Conservation (phyloP, 805 yeast species). For the Candida succiphila region DNA sequence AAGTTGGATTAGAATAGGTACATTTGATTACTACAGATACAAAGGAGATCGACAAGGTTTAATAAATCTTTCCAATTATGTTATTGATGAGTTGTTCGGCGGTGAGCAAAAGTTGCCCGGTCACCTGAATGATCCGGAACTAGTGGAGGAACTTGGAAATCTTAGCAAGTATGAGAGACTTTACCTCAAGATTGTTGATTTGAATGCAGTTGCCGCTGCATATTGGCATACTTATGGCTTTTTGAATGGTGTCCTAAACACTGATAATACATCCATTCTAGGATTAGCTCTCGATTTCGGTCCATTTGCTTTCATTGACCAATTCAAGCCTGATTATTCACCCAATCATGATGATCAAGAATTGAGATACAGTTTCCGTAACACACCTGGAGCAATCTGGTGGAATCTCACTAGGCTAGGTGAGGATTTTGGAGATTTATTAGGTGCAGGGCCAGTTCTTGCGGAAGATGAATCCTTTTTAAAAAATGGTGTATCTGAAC, state of each 20-base stretch:
- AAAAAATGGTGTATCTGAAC: conserved; percentile 32
- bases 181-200: conserved; percentile 57
- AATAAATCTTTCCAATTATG: conserved; percentile 57
- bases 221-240: conserved; percentile 90
- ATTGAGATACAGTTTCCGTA: conserved; percentile 67
- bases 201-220: conserved; percentile 73
- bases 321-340: conserved; percentile 70
- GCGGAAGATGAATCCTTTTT: conserved; percentile 33
- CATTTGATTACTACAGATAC: conserved; percentile 73
- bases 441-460: conserved; percentile 59
- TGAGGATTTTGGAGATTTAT: conserved; percentile 70
- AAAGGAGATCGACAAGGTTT: conserved; percentile 60
- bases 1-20: conserved; percentile 82
- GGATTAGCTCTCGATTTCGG: conserved; percentile 92
- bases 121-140: conserved; percentile 18
- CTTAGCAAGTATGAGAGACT: conserved; percentile 58
- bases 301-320: conserved; percentile 87
- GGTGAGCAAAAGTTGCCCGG: conserved; percentile 19
- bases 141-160: conserved; percentile 17
- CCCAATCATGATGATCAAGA: conserved; percentile 83
- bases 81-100: conserved; percentile 48
- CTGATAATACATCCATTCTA: conserved; percentile 85
- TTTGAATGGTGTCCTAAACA: conserved; percentile 86
- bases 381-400: conserved; percentile 82
- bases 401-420: conserved; percentile 86